phyloP scores from a whole-genome alignment of 495 filamentous ascomycete species.

The Delitschia confertaspora region DNA sequence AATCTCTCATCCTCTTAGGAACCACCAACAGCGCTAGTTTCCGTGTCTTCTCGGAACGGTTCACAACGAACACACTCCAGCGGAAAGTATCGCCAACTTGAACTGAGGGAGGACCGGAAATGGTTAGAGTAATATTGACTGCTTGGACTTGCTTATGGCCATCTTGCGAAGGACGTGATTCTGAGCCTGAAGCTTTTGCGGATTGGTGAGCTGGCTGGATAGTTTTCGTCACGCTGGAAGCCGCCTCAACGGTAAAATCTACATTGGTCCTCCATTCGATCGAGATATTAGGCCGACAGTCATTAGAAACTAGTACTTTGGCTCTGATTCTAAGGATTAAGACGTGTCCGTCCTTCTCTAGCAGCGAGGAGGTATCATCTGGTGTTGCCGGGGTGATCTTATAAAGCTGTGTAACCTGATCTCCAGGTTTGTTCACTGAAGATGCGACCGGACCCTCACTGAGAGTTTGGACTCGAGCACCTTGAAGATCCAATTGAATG shows the following conservation, averaged over 20 bases:
- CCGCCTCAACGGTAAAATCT: slow-evolving; percentile 63
- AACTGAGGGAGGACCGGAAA: slow-evolving; percentile 53
- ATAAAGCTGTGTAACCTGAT: slow-evolving; percentile 80
- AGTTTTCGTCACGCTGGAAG: slow-evolving; percentile 37
- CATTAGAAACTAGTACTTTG: slow-evolving; percentile 51
- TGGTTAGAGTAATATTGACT: slow-evolving; percentile 68
- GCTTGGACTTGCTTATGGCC: slow-evolving; percentile 39
- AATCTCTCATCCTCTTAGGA: slow-evolving; percentile 62
- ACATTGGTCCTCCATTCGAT: slow-evolving; percentile 78
- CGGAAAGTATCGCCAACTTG: slow-evolving; percentile 66
- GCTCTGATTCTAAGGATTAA: slow-evolving; percentile 59
- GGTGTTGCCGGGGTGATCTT: slow-evolving; percentile 57
- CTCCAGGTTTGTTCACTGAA: slow-evolving; percentile 62
- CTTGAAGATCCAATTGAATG: slow-evolving; percentile 55
- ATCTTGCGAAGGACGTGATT: slow-evolving; percentile 41
- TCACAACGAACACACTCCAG: slow-evolving; percentile 88
- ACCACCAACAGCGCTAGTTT: slow-evolving; percentile 76
- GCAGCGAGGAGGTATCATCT: slow-evolving; percentile 1
- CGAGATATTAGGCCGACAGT: slow-evolving; percentile 61
- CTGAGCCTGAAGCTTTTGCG: slow-evolving; percentile 21
- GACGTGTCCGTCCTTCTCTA: slow-evolving; percentile 39
- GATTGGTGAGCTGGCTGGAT: slow-evolving; percentile 24
- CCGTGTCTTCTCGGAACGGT: slow-evolving; percentile 57
- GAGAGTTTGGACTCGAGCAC: slow-evolving; percentile 60
- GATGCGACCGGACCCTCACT: slow-evolving; percentile 51